Percentiles rank a stretch among this genome's conserved stretches.
Evolutionary conservation across 345 rosid genomes (phyloP).

Genomic region (Triadica sebifera): DNA sequence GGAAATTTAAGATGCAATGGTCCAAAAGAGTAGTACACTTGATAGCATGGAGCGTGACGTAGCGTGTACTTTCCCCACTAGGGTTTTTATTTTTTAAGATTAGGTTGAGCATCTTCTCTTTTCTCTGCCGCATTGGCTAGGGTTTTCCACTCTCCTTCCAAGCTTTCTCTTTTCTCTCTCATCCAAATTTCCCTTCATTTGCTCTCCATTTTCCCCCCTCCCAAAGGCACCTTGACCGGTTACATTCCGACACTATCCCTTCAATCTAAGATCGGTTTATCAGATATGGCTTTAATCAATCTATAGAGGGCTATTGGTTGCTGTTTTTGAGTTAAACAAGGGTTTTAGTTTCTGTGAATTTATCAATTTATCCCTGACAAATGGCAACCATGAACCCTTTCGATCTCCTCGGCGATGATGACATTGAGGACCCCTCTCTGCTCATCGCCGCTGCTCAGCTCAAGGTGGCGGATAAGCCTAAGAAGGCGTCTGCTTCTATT

Average conservation of each 20-base stretch:
- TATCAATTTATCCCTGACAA: conserved; percentile 1
- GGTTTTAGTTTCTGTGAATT: not conserved
- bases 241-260: not conserved
- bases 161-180: not conserved
- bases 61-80: conserved; percentile 14
- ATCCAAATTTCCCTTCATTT: no score
- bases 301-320: conserved; percentile 36
- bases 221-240: conserved; percentile 6
- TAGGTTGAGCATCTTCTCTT: conserved; percentile 5
- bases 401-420: conserved; percentile 76
- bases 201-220: not conserved
- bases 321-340: conserved; percentile 14
- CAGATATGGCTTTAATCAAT: conserved; percentile 35
- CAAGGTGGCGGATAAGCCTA: conserved; percentile 56
- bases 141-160: conserved; percentile 29
- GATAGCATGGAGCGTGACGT: conserved; percentile 15
- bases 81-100: conserved; percentile 43
- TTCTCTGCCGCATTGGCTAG: conserved; percentile 57
- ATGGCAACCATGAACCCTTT: conserved; percentile 94
- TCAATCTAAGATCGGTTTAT: conserved; percentile 6
- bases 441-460: conserved; percentile 50
- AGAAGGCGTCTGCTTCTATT: conserved; percentile 44
- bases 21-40: conserved; percentile 1
- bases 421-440: conserved; percentile 74
- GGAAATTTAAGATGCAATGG: not conserved